phyloP scores from a whole-genome alignment of 192 early-diverging fungal species.

The Allomyces macrogynus region DNA sequence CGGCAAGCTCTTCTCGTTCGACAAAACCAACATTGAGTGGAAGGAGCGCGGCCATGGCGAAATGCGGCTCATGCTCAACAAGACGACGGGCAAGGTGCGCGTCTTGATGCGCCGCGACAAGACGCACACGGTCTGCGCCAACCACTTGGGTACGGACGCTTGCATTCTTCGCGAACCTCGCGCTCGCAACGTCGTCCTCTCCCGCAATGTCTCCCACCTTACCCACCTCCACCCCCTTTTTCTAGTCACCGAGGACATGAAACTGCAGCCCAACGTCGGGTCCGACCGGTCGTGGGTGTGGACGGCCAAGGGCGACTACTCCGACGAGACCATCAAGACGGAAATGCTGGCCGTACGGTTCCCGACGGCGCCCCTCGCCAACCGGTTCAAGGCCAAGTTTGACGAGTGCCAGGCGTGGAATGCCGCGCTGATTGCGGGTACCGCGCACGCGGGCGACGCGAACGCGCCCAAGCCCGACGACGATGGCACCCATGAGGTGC shows the following conservation, averaged over 20 bases:
- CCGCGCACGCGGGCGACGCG: not conserved
- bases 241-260: constrained; percentile 57
- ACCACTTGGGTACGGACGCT: constrained; percentile 54
- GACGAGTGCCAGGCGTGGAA: constrained; percentile 43
- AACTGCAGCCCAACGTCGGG: constrained; percentile 80
- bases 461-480: not conserved
- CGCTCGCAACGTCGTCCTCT: no score
- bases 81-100: constrained; percentile 68
- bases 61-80: constrained; percentile 87
- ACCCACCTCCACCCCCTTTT: no score
- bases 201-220: no score
- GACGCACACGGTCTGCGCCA: constrained; percentile 98
- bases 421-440: constrained; percentile 13
- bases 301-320: constrained; percentile 70
- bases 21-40: constrained; percentile 81
- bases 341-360: constrained; percentile 91
- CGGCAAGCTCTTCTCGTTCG: constrained; percentile 93
- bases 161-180: no score
- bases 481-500: not conserved
- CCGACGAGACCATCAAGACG: constrained; percentile 59
- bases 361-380: constrained; percentile 77
- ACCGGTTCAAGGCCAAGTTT: constrained; percentile 76
- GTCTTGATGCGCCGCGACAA: constrained; percentile 96
- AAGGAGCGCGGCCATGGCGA: constrained; percentile 99
- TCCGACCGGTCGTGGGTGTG: constrained; percentile 99